Evolutionary conservation across 768 basidiomycete genomes (phyloP), one percentile per base, ranked within the genome.

Genomic region (Neoboletus brunneissimus): DNA sequence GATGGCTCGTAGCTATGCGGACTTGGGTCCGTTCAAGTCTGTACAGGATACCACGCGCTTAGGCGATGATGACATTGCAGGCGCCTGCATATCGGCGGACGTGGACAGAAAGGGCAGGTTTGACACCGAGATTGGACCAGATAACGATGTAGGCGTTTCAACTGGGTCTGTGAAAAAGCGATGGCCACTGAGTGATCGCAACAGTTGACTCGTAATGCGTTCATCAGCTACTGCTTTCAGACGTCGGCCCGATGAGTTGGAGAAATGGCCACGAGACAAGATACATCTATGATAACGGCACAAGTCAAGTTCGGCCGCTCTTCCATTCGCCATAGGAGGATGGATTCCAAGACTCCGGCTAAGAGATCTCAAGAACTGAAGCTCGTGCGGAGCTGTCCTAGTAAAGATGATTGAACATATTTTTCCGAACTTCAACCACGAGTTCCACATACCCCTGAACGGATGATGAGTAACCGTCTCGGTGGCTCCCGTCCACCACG

Each of bases 381-480:
- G 46, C 23, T 62, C 53, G 40, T 55, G 56, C 5, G 40, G 44
- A 40, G 55, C 61, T 20, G 7, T 13, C 9, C 61, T 62, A 31
- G 25, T n/a, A n/a, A n/a, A 15, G 34, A 38, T 2, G 7, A 38
- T 53, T 43, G 15, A 10, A 22, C 8, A 3, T 6, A 51, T 20
- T 44, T 43, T 31, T 56, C 16, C 25, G 23, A 31, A 35, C 42
- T 4, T 31, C 32, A 8, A 27, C 10, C 4, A 34, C 23, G 7
- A 43, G 13, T 27, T 35, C 13, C 18, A 58, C 53, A 12, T 45
- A 58, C 47, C 55, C 12, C 25, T 47, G 29, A 48, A 31, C 15
- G 11, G 27, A 35, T 3, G 22, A 34, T 22, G 34, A 25, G 29
- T 5, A 10, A 40, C 11, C 12, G 3, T 22, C 23, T 34, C 12